A percentile compares a stretch with the other conserved stretches of the same genome.
phyloP scores from a whole-genome alignment of 1,284 basidiomycete species.

The Cutaneotrichosporon cavernicola region DNA sequence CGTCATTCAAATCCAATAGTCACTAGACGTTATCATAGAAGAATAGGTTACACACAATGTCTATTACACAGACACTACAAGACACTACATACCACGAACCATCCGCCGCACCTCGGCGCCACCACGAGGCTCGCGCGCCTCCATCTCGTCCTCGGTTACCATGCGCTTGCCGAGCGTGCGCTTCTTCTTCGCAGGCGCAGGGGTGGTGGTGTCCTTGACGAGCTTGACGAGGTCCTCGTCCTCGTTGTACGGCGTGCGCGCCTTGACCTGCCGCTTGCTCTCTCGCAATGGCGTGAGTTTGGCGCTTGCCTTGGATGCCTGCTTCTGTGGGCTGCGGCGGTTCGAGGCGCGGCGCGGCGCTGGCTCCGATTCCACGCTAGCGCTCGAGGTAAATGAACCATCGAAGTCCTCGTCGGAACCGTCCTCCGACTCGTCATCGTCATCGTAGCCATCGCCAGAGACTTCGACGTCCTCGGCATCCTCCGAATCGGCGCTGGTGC shows the following conservation, averaged over 20 bases:
- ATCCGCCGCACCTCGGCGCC: constrained; percentile 45
- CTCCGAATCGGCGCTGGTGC: neutral
- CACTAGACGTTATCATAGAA: neutral
- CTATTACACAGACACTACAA: neutral
- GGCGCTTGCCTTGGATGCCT: constrained; percentile 9
- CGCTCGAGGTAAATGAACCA: constrained; percentile 31
- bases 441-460: constrained; percentile 1
- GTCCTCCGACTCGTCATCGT: constrained; percentile 23
- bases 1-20: neutral
- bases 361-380: constrained; percentile 22
- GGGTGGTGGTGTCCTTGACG: constrained; percentile 43
- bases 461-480: constrained; percentile 23
- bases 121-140: constrained; percentile 33
- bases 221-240: constrained; percentile 31
- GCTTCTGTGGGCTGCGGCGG: constrained; percentile 16
- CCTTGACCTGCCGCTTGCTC: constrained; percentile 27
- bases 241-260: constrained; percentile 24
- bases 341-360: constrained; percentile 29
- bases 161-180: constrained; percentile 56
- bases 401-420: constrained; percentile 39
- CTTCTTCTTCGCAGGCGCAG: constrained; percentile 53
- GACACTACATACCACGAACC: constrained; percentile 25
- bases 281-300: constrained; percentile 31
- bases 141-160: constrained; percentile 56
- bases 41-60: neutral